phyloP scores from a whole-genome alignment of 768 basidiomycete species.

The Suillus sp. region DNA sequence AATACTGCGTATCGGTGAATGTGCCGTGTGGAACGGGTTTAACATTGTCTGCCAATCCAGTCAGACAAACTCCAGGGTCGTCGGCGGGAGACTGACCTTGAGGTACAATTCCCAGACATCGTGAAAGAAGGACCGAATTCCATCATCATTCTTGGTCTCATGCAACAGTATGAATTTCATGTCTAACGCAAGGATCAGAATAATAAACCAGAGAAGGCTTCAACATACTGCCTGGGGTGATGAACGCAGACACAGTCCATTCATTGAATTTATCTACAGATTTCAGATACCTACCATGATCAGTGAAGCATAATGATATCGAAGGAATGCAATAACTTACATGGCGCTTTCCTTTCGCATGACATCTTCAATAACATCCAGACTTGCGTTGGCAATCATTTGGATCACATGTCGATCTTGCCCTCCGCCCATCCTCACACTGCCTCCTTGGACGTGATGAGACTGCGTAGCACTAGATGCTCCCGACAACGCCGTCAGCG shows the following conservation, averaged over 20 bases:
- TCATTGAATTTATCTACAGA: constrained; percentile 97
- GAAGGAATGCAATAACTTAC: constrained; percentile 44
- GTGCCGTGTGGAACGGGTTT: constrained; percentile 97
- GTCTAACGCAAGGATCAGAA: constrained; percentile 50
- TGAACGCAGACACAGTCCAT: constrained; percentile 96
- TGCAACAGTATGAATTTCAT: constrained; percentile 95
- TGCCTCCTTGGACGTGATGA: constrained; percentile 61
- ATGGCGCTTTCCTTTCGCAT: constrained; percentile 81
- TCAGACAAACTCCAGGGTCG: not conserved
- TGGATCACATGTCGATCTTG: constrained; percentile 94
- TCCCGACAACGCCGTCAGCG: constrained; percentile 82
- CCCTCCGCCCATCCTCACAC: constrained; percentile 72
- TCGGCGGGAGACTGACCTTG: constrained; percentile 60
- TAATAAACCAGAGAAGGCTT: constrained; percentile 16
- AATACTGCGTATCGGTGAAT: constrained; percentile 75
- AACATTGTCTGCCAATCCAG: constrained; percentile 62
- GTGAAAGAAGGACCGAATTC: constrained; percentile 88
- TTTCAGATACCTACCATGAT: constrained; percentile 79
- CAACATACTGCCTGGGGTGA: constrained; percentile 84
- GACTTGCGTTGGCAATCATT: constrained; percentile 96
- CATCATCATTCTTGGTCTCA: constrained; percentile 96
- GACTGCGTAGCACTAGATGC: constrained; percentile 74
- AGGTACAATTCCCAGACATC: constrained; percentile 98
- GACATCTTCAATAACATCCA: constrained; percentile 94
- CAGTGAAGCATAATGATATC: constrained; percentile 13